phyloP scores from a whole-genome alignment of 78 protist species.

The Diacronema lutheri region DNA sequence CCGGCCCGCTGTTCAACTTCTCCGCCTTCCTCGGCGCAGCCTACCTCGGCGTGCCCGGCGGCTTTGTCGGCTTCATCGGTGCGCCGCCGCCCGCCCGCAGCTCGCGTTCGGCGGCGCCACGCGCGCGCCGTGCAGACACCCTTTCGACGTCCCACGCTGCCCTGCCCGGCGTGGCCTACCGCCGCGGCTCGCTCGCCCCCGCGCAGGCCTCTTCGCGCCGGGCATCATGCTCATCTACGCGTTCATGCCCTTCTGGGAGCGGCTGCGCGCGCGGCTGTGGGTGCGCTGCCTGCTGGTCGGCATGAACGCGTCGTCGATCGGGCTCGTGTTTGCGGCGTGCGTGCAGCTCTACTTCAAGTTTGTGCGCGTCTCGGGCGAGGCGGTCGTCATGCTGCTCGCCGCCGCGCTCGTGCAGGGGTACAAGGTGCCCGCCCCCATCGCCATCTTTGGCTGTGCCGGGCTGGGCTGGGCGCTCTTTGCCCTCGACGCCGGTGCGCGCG shows the following conservation, averaged over 20 bases:
- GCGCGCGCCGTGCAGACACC: too few species aligned
- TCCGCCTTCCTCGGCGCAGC: neutral
- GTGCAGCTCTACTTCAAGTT: neutral
- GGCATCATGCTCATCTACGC: slow-evolving; percentile 7
- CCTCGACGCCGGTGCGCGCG: neutral
- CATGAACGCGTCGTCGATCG: neutral
- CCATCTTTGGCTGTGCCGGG: neutral
- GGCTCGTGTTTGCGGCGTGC: neutral
- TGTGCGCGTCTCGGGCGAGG: neutral
- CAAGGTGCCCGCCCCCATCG: neutral
- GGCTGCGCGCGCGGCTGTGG: neutral
- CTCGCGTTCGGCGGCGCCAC: too few species aligned
- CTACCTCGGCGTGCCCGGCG: neutral
- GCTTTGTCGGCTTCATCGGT: neutral
- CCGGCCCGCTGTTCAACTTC: slow-evolving; percentile 10
- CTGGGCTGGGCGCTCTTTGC: neutral
- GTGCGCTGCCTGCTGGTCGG: neutral
- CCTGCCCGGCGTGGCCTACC: too few species aligned
- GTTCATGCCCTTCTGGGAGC: neutral
- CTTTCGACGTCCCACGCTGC: too few species aligned
- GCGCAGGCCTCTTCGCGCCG: neutral
- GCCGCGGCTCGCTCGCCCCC: neutral
- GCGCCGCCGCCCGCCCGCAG: too few species aligned
- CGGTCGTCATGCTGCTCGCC: neutral
- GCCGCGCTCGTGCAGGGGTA: neutral